Percentiles rank a stretch among this genome's conserved stretches.
Conservation (phyloP, 106 monocot species). For the Dactylorhiza incarnata region DNA sequence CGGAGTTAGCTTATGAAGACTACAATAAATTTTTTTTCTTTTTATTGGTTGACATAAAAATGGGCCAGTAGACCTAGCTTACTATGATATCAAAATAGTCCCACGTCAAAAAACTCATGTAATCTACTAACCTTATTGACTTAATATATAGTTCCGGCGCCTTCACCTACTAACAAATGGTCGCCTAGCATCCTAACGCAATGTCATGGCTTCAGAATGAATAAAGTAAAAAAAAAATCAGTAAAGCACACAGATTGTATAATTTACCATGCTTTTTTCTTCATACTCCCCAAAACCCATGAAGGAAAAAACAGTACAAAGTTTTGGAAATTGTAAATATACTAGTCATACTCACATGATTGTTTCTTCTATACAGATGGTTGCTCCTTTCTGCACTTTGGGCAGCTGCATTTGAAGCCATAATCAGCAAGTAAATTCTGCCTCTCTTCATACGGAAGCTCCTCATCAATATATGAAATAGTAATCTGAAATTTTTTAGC, state of each 20-base stretch:
- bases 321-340: neutral
- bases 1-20: no score
- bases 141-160: no score
- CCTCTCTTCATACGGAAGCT: slow-evolving; percentile 72
- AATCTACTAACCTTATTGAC: no score
- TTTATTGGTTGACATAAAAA: no score
- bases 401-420: slow-evolving; percentile 78
- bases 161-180: no score
- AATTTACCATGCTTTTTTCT: neutral
- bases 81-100: no score
- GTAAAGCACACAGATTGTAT: neutral
- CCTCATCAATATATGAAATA: slow-evolving; percentile 89
- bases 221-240: neutral
- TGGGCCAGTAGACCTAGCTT: no score
- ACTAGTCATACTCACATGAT: neutral
- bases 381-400: slow-evolving; percentile 52
- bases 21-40: no score
- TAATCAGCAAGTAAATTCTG: slow-evolving; percentile 73
- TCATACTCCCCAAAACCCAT: neutral
- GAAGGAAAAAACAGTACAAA: neutral
- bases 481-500: slow-evolving; percentile 47
- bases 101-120: no score
- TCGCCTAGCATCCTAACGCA: no score
- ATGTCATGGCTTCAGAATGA: neutral
- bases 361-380: neutral